Evolutionary conservation across 2,329 filamentous ascomycete species (phyloP).

Genomic region (Alternaria alternata): DNA sequence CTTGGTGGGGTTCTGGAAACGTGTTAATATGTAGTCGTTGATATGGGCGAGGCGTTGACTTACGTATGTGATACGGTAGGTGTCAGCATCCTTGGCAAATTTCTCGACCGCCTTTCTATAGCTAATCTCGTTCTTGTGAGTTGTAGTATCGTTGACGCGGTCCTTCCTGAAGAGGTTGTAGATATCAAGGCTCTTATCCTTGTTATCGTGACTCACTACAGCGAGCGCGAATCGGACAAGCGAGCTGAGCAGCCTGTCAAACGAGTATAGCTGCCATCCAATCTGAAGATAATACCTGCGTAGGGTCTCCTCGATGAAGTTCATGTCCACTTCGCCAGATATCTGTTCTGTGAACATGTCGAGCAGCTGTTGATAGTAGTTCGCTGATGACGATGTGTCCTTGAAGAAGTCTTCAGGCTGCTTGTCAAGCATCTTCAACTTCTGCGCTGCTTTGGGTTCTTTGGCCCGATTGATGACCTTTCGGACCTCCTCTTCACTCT

Average conservation of each 20-base stretch:
- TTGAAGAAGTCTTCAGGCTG: slow-evolving; percentile 77
- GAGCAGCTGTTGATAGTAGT: slow-evolving; percentile 86
- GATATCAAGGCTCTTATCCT: slow-evolving; percentile 93
- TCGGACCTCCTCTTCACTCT: slow-evolving; percentile 75
- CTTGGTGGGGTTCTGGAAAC: slow-evolving; percentile 64
- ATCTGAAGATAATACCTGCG: slow-evolving; percentile 89
- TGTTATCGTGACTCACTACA: slow-evolving; percentile 85
- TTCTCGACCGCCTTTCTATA: slow-evolving; percentile 93
- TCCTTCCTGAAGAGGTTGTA: slow-evolving; percentile 85
- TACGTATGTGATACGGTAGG: slow-evolving; percentile 91
- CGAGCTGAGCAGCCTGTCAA: slow-evolving; percentile 85
- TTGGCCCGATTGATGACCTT: slow-evolving; percentile 77
- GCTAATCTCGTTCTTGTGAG: slow-evolving; percentile 87
- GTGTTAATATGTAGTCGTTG: slow-evolving; percentile 34
- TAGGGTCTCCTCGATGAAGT: slow-evolving; percentile 86
- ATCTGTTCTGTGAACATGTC: slow-evolving; percentile 88
- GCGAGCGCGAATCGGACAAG: slow-evolving; percentile 81
- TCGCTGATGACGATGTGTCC: slow-evolving; percentile 67
- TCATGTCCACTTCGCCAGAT: slow-evolving; percentile 80
- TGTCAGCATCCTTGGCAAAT: slow-evolving; percentile 88
- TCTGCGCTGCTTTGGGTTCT: slow-evolving; percentile 79
- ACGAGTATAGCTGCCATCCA: slow-evolving; percentile 92
- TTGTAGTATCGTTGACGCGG: slow-evolving; percentile 83
- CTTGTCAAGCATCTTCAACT: slow-evolving; percentile 84
- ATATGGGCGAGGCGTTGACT: slow-evolving; percentile 53